A percentile compares a stretch with the other conserved stretches of the same genome.
phyloP scores from a whole-genome alignment of 2,329 filamentous ascomycete species.

The Fusarium robinianum region DNA sequence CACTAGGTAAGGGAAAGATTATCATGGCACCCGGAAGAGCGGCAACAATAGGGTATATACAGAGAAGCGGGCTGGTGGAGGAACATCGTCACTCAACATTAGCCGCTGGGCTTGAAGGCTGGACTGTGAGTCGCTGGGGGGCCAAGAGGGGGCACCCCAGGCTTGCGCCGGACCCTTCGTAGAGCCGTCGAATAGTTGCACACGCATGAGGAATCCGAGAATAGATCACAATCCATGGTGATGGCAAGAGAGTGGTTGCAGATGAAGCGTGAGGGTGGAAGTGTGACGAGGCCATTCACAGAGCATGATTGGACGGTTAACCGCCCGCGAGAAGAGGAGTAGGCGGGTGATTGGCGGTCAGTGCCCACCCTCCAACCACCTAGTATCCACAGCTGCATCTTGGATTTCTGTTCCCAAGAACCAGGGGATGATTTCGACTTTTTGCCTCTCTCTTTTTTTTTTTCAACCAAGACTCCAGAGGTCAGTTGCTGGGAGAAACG shows the following conservation, averaged over 20 bases:
- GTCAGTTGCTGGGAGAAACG: too few relatives aligned
- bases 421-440: too few relatives aligned
- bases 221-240: conserved; percentile 43
- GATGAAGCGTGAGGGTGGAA: conserved; percentile 29
- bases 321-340: conserved; percentile 40
- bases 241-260: conserved; percentile 39
- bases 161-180: conserved; percentile 27
- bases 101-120: conserved; percentile 47
- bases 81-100: conserved; percentile 49
- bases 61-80: conserved; percentile 60
- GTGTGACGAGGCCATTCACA: conserved; percentile 31
- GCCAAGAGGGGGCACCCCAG: conserved; percentile 31
- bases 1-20: conserved; percentile 53
- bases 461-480: too few relatives aligned
- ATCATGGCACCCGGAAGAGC: conserved; percentile 50
- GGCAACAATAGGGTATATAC: conserved; percentile 60
- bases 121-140: conserved; percentile 49
- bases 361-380: conserved; percentile 25
- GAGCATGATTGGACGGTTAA: conserved; percentile 51
- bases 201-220: conserved; percentile 45
- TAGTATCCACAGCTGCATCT: conserved; percentile 17
- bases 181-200: conserved; percentile 38
- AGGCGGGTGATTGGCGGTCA: conserved; percentile 29
- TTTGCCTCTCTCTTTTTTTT: too few relatives aligned
- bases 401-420: conserved; percentile 4